phyloP scores from a whole-genome alignment of 2,329 filamentous ascomycete species.

The Ophiostoma triangulosporum region DNA sequence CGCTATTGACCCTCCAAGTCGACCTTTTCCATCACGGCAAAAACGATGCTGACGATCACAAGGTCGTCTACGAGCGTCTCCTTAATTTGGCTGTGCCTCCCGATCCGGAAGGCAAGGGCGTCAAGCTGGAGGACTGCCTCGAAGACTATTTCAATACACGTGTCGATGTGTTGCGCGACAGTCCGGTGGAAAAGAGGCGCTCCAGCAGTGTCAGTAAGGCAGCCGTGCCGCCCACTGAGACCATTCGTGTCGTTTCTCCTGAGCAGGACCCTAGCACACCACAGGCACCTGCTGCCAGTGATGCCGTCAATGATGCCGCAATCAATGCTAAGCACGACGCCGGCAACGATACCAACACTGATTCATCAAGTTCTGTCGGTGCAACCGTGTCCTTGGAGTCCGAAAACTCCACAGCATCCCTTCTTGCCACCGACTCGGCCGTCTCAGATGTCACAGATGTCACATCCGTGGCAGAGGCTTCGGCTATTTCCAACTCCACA shows the following conservation, averaged over 20 bases:
- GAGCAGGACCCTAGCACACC: slow-evolving; percentile 10
- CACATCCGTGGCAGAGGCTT: background rate
- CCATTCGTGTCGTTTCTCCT: slow-evolving; percentile 22
- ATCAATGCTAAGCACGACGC: too few species aligned
- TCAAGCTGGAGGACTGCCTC: slow-evolving; percentile 81
- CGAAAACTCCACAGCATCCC: background rate
- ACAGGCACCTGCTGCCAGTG: background rate
- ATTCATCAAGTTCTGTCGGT: background rate
- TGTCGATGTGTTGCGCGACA: slow-evolving; percentile 75
- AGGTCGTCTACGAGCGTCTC: slow-evolving; percentile 81
- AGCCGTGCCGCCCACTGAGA: slow-evolving; percentile 17
- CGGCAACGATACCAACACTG: background rate
- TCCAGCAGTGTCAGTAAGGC: slow-evolving; percentile 17
- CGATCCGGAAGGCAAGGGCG: slow-evolving; percentile 52
- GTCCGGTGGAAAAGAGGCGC: slow-evolving; percentile 37
- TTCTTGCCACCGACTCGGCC: background rate
- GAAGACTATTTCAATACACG: slow-evolving; percentile 91
- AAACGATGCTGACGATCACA: slow-evolving; percentile 78
- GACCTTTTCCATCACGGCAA: slow-evolving; percentile 83
- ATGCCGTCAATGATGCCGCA: background rate
- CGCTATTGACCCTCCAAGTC: slow-evolving; percentile 80
- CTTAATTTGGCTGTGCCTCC: slow-evolving; percentile 83
- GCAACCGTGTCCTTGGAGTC: background rate
- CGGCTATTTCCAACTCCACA: background rate
- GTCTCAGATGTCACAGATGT: background rate